Percentiles rank a stretch among this genome's conserved stretches.
Conservation (phyloP, 2,329 filamentous ascomycete species). For the Calycina marina region DNA sequence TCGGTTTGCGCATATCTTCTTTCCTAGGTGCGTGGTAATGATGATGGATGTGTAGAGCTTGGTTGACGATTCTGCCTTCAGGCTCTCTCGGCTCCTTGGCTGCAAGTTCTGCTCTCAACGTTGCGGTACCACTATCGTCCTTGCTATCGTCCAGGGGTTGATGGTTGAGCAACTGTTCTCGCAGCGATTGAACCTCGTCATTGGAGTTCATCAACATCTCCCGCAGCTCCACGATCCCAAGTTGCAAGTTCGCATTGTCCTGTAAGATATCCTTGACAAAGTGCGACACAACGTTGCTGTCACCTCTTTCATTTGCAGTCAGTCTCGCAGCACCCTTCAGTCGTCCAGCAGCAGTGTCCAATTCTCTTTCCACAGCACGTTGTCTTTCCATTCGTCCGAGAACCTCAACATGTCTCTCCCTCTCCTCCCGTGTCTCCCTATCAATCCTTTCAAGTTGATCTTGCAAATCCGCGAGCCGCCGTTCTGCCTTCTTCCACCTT, state of each 20-base stretch:
- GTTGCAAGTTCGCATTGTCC: constrained; percentile 87
- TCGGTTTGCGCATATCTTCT: constrained; percentile 45
- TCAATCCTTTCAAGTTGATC: constrained; percentile 85
- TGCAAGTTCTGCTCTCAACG: constrained; percentile 59
- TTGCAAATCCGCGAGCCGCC: constrained; percentile 62
- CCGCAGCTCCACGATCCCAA: constrained; percentile 78
- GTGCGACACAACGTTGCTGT: constrained; percentile 69
- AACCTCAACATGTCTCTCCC: constrained; percentile 67
- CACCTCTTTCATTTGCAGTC: constrained; percentile 40
- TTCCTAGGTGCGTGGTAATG: constrained; percentile 68
- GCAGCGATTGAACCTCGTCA: constrained; percentile 76
- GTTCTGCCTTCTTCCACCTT: constrained; percentile 76
- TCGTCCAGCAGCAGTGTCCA: constrained; percentile 64
- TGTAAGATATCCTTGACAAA: constrained; percentile 93
- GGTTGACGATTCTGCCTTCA: constrained; percentile 32
- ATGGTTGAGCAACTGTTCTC: constrained; percentile 69
- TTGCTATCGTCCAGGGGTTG: constrained; percentile 43
- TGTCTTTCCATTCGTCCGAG: constrained; percentile 73
- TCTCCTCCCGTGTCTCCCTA: constrained; percentile 64
- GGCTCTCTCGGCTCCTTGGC: constrained; percentile 25
- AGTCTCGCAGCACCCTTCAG: constrained; percentile 63
- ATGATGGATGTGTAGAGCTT: constrained; percentile 84
- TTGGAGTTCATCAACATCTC: constrained; percentile 87
- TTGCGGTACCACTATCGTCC: constrained; percentile 29
- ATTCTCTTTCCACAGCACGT: constrained; percentile 65